Percentiles rank a stretch among this genome's conserved stretches.
Conservation (phyloP, 106 monocot genomes). For the Apostasia shenzhenica region DNA sequence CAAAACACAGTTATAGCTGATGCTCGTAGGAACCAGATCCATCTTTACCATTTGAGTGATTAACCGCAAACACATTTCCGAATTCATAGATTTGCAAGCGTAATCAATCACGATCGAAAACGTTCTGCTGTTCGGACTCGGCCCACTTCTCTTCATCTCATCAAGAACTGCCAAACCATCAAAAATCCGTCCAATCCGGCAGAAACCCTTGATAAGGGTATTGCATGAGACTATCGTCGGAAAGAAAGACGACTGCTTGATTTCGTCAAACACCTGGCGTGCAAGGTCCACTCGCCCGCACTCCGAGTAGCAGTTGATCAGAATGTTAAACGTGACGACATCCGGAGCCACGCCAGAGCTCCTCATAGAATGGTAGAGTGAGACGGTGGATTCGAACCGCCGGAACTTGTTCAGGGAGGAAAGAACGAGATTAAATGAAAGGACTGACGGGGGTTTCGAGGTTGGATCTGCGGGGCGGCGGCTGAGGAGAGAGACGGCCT, state of each 20-base stretch:
- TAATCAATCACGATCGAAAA: constrained; percentile 41
- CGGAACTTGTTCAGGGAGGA: constrained; percentile 18
- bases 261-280: constrained; percentile 35
- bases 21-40: constrained; percentile 17
- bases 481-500: constrained; percentile 18
- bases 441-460: constrained; percentile 2
- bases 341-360: constrained; percentile 16
- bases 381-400: constrained; percentile 20
- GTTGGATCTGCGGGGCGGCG: not conserved
- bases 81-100: constrained; percentile 15
- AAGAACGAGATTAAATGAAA: constrained; percentile 24
- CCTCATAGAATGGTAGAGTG: constrained; percentile 17
- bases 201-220: constrained; percentile 42
- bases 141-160: constrained; percentile 25
- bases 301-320: constrained; percentile 11
- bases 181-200: constrained; percentile 2
- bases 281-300: constrained; percentile 15
- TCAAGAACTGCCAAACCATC: constrained; percentile 24
- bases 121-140: constrained; percentile 29
- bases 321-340: constrained; percentile 13
- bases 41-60: constrained; percentile 21
- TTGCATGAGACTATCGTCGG: constrained; percentile 34
- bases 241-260: not conserved
- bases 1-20: constrained; percentile 33
- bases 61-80: constrained; percentile 24